A percentile compares a stretch with the other conserved stretches of the same genome.
Conservation (phyloP, 331 rosid genomes). For the Phaseolus coccineus region DNA sequence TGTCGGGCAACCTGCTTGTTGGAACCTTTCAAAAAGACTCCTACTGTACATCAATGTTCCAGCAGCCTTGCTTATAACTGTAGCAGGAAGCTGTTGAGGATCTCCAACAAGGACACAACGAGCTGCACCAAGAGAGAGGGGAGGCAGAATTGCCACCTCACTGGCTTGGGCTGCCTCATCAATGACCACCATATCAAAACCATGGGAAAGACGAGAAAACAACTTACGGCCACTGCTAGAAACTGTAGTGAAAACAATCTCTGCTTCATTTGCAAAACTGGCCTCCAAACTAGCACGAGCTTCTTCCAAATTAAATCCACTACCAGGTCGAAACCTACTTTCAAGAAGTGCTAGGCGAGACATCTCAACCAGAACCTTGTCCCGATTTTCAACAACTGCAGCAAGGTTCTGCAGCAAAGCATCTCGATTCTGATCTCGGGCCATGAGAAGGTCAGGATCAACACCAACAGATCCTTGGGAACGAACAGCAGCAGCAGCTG, state of each 20-base stretch:
- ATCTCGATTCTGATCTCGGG: slow-evolving; percentile 92
- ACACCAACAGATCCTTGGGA: slow-evolving; percentile 99
- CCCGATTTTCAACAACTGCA: slow-evolving; percentile 93
- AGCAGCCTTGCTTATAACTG: slow-evolving; percentile 99
- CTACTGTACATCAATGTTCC: slow-evolving; percentile 97
- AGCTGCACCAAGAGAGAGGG: slow-evolving; percentile 98
- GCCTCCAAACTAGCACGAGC: slow-evolving; percentile 98
- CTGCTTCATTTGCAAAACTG: slow-evolving; percentile 98
- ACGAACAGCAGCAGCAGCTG: slow-evolving; percentile 84
- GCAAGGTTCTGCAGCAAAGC: slow-evolving; percentile 89
- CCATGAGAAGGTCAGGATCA: slow-evolving; percentile 91
- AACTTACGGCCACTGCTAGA: slow-evolving; percentile 98
- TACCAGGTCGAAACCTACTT: slow-evolving; percentile 83
- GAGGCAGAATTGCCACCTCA: slow-evolving; percentile 96
- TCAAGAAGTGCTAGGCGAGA: slow-evolving; percentile 92
- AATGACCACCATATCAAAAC: slow-evolving; percentile 99
- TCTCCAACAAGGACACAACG: slow-evolving; percentile 99
- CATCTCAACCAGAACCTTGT: slow-evolving; percentile 91
- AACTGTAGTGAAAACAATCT: slow-evolving; percentile 95
- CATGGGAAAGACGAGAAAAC: slow-evolving; percentile 97
- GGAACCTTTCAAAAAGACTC: slow-evolving; percentile 97
- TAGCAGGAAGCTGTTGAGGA: slow-evolving; percentile 99
- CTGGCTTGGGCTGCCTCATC: slow-evolving; percentile 99
- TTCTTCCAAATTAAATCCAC: slow-evolving; percentile 90
- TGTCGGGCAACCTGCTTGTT: slow-evolving; percentile 95